phyloP scores from a whole-genome alignment of 352 stramenopile species.

The Phytophthora chlamydospora region DNA sequence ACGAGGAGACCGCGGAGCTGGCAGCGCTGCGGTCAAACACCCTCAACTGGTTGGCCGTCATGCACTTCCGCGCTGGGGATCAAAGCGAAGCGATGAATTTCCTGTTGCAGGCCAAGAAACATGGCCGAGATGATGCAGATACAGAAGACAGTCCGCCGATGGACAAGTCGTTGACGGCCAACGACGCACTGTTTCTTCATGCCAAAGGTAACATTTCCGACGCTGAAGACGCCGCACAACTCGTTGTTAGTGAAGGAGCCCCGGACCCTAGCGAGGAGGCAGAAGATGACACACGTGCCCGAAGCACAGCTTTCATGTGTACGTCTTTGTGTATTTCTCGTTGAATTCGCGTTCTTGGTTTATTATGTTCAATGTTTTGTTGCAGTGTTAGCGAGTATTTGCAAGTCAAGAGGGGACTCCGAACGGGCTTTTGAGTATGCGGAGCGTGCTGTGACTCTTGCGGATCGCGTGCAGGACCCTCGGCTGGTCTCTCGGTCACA shows the following conservation, averaged over 20 bases:
- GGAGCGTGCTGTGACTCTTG: constrained; percentile 25
- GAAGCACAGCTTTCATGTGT: constrained; percentile 38
- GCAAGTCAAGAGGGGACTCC: constrained; percentile 24
- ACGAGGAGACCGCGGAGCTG: constrained; percentile 23
- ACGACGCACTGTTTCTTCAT: constrained; percentile 56
- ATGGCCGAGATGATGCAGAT: constrained; percentile 9
- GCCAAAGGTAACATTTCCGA: constrained; percentile 39
- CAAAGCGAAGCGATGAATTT: constrained; percentile 39
- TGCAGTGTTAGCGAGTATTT: constrained; percentile 41
- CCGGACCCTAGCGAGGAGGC: constrained; percentile 9
- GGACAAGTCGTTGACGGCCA: constrained; percentile 41
- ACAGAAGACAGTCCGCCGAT: constrained; percentile 1
- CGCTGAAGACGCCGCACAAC: constrained; percentile 36
- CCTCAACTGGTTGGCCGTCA: constrained; percentile 47
- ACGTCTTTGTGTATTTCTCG: constrained; percentile 5
- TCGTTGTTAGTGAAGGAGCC: constrained; percentile 28
- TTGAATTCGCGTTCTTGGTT: neutral
- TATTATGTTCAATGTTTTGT: neutral
- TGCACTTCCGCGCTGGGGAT: constrained; percentile 40
- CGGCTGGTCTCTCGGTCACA: constrained; percentile 39
- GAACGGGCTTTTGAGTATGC: constrained; percentile 28
- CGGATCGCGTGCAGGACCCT: constrained; percentile 24
- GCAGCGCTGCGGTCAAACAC: constrained; percentile 37
- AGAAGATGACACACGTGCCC: constrained; percentile 26
- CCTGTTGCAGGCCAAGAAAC: constrained; percentile 49